A percentile compares a stretch with the other conserved stretches of the same genome.
Conservation (phyloP, 257 asterid genomes). For the Schizonepeta tenuifolia region DNA sequence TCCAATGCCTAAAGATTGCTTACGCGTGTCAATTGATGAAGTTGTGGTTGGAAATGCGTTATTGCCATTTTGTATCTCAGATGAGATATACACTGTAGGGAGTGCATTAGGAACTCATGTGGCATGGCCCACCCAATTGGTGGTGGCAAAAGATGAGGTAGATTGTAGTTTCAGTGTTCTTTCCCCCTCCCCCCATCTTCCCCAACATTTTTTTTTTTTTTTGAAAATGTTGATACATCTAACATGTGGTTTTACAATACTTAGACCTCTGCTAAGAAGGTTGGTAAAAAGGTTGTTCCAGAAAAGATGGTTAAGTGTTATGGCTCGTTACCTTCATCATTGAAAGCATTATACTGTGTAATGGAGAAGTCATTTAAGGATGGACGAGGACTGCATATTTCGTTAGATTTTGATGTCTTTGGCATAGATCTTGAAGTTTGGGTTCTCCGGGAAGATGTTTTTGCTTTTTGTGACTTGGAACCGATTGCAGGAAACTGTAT, state of each 20-base stretch:
- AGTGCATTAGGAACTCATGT: not conserved
- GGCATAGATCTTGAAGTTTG: not conserved
- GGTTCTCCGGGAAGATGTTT: not conserved
- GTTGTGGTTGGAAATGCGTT: not conserved
- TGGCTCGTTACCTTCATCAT: not conserved
- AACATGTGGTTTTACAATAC: not conserved
- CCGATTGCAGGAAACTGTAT: not conserved
- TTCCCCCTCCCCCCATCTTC: no score
- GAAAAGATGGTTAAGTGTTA: not conserved
- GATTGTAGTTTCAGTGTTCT: not conserved
- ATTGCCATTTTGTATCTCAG: not conserved
- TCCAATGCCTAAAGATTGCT: not conserved
- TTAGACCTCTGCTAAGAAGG: not conserved
- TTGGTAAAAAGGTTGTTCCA: not conserved
- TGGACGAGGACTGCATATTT: not conserved
- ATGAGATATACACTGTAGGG: not conserved
- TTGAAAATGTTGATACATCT: not conserved
- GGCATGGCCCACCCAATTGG: not conserved
- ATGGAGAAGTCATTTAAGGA: not conserved
- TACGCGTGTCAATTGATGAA: not conserved
- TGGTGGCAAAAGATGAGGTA: not conserved
- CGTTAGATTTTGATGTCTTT: not conserved
- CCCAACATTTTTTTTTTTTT: not conserved
- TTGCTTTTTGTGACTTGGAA: not conserved
- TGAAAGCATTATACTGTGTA: not conserved